These are phyloP conservation scores for Aspergillus latus DNA, from an alignment of 2,329 filamentous ascomycete genomes.

Conservation along the genomic window DNA sequence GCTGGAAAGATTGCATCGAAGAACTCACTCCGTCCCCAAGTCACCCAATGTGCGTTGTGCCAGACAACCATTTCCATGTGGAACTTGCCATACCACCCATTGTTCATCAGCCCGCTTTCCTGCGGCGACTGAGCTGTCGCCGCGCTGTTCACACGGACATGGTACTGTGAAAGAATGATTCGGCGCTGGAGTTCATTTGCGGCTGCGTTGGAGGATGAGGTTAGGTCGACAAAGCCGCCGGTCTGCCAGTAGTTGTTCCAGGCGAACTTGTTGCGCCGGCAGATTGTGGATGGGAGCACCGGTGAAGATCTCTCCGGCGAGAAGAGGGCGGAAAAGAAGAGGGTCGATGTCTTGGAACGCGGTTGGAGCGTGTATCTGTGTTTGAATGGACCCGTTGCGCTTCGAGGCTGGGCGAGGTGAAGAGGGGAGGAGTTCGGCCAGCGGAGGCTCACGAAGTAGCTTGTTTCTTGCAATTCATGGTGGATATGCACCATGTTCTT, in stretches of 20 bases:
- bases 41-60: slow-evolving; percentile 21
- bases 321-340: slow-evolving; percentile 16
- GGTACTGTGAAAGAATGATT: slow-evolving; percentile 19
- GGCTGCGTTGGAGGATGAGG: slow-evolving; percentile 12
- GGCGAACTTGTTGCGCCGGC: not conserved
- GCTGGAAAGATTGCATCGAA: slow-evolving; percentile 18
- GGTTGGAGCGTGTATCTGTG: slow-evolving; percentile 12
- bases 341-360: not conserved
- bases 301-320: not conserved
- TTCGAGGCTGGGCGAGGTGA: not conserved
- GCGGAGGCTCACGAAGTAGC: slow-evolving; percentile 13
- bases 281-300: not conserved
- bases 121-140: slow-evolving; percentile 18
- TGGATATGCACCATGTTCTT: slow-evolving; percentile 6
- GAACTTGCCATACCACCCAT: slow-evolving; percentile 22
- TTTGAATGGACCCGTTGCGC: not conserved
- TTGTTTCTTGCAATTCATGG: slow-evolving; percentile 16
- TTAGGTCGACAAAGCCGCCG: slow-evolving; percentile 18
- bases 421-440: slow-evolving; percentile 11
- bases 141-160: slow-evolving; percentile 18
- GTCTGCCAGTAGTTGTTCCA: slow-evolving; percentile 18
- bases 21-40: slow-evolving; percentile 16
- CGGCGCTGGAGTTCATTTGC: slow-evolving; percentile 19
- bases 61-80: slow-evolving; percentile 23
- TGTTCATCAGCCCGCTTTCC: slow-evolving; percentile 21